phyloP scores from a whole-genome alignment of 2,329 filamentous ascomycete genomes.

The Colletotrichum sublineola region DNA sequence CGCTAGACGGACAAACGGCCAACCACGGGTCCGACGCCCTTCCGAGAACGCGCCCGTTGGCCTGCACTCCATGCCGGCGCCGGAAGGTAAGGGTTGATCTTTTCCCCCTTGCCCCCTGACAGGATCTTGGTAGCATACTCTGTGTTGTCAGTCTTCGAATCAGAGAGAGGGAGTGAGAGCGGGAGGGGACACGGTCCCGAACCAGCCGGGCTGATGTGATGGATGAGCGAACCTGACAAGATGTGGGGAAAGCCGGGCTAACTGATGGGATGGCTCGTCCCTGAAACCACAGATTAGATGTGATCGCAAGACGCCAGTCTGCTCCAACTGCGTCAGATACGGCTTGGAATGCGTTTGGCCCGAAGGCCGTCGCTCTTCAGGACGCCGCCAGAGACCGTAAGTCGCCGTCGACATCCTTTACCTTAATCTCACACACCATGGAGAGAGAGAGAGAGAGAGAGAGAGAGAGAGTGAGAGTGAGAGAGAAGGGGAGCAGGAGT shows the following conservation, averaged over 20 bases:
- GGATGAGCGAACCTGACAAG: too few relatives aligned
- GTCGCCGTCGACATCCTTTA: constrained; percentile 3
- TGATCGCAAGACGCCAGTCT: constrained; percentile 36
- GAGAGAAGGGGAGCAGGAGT: too few relatives aligned
- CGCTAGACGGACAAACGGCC: constrained; percentile 39
- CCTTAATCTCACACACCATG: background rate
- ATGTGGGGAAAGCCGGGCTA: too few relatives aligned
- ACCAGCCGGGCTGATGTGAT: background rate
- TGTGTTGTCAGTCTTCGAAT: background rate
- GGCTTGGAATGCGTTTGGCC: constrained; percentile 38
- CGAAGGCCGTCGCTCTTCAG: constrained; percentile 39
- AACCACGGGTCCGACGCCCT: constrained; percentile 40
- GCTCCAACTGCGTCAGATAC: constrained; percentile 39
- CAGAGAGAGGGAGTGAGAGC: background rate
- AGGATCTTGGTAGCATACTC: background rate
- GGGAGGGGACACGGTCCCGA: too few relatives aligned
- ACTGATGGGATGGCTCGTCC: constrained; percentile 33
- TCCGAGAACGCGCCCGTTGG: constrained; percentile 40
- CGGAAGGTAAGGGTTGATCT: constrained; percentile 36
- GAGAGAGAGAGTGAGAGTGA: background rate
- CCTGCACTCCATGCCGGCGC: constrained; percentile 41
- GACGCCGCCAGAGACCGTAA: constrained; percentile 39
- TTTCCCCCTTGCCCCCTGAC: background rate
- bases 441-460: background rate
- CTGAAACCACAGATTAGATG: constrained; percentile 35